A percentile compares a stretch with the other conserved stretches of the same genome.
phyloP scores from a whole-genome alignment of 2,329 filamentous ascomycete species.

The Trichoderma atroviride region DNA sequence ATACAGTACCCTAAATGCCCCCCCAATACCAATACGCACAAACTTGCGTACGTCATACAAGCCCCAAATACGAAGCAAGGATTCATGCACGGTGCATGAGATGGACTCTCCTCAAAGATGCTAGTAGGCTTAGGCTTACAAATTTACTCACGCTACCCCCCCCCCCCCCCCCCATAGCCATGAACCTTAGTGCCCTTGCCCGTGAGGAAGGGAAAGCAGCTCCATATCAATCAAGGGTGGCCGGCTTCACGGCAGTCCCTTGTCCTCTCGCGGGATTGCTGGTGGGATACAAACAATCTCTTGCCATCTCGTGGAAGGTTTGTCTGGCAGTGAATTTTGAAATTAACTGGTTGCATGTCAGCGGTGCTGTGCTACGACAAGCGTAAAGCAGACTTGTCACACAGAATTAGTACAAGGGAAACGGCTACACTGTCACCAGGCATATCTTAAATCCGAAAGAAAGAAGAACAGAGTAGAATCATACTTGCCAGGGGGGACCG shows the following conservation, averaged over 20 bases:
- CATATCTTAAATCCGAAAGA: not conserved
- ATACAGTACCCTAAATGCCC: not conserved
- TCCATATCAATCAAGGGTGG: not conserved
- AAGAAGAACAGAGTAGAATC: not conserved
- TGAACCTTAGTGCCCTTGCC: not conserved
- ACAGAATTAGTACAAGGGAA: not conserved
- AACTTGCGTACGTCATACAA: not conserved
- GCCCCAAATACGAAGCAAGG: not conserved
- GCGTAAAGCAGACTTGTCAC: not conserved
- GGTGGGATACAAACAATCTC: not conserved
- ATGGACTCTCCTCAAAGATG: not conserved
- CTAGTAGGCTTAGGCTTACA: not conserved
- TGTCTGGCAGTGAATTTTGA: not conserved
- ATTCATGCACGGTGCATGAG: not conserved
- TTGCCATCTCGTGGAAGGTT: not conserved
- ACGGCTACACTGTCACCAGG: too few species aligned
- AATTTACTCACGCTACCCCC: not conserved
- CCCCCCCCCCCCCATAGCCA: too few species aligned
- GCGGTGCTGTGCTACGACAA: not conserved
- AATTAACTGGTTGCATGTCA: not conserved
- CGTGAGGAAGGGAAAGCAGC: not conserved
- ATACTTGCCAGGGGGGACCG: not conserved
- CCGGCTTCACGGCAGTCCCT: not conserved
- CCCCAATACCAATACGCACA: not conserved
- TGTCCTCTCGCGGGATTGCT: not conserved